These are phyloP conservation scores for Digitaria exilis DNA, from an alignment of 202 grass and related monocot genomes.

Conservation along the genomic window DNA sequence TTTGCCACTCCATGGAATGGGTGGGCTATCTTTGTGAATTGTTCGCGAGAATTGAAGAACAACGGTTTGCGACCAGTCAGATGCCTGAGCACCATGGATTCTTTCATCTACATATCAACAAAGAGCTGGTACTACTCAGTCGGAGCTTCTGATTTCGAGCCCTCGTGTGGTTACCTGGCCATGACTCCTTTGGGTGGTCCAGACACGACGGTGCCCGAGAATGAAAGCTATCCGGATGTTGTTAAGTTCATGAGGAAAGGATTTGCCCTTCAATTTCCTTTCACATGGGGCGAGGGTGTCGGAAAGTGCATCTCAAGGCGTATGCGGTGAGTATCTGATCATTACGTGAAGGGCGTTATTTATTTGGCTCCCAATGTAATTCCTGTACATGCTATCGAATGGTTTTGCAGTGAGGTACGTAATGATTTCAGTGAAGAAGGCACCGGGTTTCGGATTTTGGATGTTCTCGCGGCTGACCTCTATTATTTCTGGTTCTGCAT, in stretches of 20 bases:
- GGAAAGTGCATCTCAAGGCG: not conserved
- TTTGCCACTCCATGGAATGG: too few relatives aligned
- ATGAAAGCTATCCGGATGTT: conserved; percentile 19
- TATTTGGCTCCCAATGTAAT: not conserved
- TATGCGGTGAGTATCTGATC: not conserved
- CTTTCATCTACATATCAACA: not conserved
- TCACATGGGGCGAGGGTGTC: not conserved
- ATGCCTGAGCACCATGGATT: not conserved
- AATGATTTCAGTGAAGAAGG: too few relatives aligned
- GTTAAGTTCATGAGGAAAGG: not conserved
- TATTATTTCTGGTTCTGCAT: not conserved
- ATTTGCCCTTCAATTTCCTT: conserved; percentile 5
- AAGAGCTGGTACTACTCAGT: rapidly evolving
- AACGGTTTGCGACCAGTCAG: not conserved
- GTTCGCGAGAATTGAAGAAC: not conserved
- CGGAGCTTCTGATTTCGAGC: not conserved
- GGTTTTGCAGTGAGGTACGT: not conserved
- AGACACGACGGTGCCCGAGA: rapidly evolving
- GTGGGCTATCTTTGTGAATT: conserved; percentile 17
- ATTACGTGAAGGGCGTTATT: not conserved
- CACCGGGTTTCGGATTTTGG: not conserved
- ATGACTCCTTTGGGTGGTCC: not conserved
- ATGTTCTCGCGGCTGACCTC: not conserved
- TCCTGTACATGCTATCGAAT: not conserved
- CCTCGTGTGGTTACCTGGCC: conserved; percentile 27